Base-by-base conservation (phyloP, 2,329 filamentous ascomycete genomes). In the Cercospora sp. region DNA sequence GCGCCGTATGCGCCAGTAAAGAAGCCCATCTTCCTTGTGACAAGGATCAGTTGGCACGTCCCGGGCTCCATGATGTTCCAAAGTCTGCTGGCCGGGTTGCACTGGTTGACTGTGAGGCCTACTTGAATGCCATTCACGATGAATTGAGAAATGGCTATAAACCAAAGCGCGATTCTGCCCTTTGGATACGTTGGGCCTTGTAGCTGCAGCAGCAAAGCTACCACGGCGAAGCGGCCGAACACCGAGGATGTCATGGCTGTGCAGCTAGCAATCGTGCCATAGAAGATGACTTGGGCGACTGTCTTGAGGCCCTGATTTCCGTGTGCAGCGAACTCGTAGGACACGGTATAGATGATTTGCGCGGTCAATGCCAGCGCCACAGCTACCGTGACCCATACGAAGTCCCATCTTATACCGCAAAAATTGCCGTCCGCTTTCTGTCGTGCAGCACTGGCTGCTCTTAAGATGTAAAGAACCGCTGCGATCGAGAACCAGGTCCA, bases 401-500 rank as follows among this genome's bases (percentile, higher is more conserved):
- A 70, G 59, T 70, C 68, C 65, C 65, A 70, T 65, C 68, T 45
- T 4, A 70, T 43, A 4, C 68, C 65, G 4, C 61, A 63, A 18
- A 66, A 30, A 37, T 12, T 32, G 40, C 16, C 51, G 32, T 16
- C 64, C 65, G 43, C 55, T 28, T 32, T 61, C 61, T 51, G 62
- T 40, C 26, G 45, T 16, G 65, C 51, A 7, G 65, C 65, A 49
- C 62, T 63, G 40, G 55, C 40, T 30, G 67, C 67, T 58, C 69
- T 40, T 9, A 70, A 28, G 7, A 62, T 18, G 21, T 65, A 70
- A 32, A 70, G 58, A 26, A 66, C 53, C 10, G 63, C 61, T 16
- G 59, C 70, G 18, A 71, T 61, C 24, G 28, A 37, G 24, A 49
- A 21, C 70, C 70, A 71, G 3, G 68, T 65, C 70, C 70, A 71